Evolutionary conservation across 2,329 filamentous ascomycete genomes (phyloP).

Genomic region (Venturia carpophila): DNA sequence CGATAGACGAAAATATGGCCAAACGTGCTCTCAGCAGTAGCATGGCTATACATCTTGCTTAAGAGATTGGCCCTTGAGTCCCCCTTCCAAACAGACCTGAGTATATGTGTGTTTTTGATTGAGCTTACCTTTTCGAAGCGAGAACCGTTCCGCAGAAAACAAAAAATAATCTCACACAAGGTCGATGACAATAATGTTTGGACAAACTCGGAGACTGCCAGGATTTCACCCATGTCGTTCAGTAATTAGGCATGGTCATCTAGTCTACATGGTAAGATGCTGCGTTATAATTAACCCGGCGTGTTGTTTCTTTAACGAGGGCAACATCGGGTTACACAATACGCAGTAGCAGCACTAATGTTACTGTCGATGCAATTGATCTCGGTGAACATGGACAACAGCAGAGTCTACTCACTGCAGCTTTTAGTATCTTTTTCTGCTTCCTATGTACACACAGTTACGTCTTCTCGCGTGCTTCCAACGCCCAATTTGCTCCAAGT

Average conservation of each 20-base stretch:
- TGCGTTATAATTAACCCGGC: background rate
- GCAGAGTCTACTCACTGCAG: background rate
- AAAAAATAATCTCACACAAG: background rate
- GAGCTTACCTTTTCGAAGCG: background rate
- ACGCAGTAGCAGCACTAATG: background rate
- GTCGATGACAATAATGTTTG: background rate
- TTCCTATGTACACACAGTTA: background rate
- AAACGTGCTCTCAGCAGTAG: background rate
- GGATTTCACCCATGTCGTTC: no score
- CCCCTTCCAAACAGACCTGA: background rate
- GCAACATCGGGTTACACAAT: background rate
- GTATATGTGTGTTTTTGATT: background rate
- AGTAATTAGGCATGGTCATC: background rate
- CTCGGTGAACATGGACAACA: background rate
- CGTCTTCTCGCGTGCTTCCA: background rate
- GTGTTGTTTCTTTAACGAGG: background rate
- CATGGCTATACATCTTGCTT: background rate
- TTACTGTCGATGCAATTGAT: background rate
- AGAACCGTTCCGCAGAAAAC: background rate
- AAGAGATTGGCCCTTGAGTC: background rate
- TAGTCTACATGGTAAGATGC: background rate
- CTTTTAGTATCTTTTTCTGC: background rate
- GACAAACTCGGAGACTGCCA: background rate
- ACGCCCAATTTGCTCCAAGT: background rate
- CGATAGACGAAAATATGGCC: background rate